Conservation (phyloP, 2,329 filamentous ascomycete species). For the Amylocarpus encephaloides region DNA sequence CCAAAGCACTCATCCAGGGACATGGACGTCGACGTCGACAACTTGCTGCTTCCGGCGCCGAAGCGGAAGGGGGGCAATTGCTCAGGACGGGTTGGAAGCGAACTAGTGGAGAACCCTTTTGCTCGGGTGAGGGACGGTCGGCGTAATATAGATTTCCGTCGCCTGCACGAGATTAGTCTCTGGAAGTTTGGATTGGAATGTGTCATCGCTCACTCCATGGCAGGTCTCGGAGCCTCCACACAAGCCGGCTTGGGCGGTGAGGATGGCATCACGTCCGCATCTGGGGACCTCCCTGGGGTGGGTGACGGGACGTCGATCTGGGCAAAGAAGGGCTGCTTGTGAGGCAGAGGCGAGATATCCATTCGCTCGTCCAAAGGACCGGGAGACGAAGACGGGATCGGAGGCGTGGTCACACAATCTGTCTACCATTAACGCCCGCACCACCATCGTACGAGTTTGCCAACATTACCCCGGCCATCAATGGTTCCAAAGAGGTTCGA, state of each 20-base stretch:
- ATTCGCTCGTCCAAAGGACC: slow-evolving; percentile 67
- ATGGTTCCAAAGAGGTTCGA: slow-evolving; percentile 52
- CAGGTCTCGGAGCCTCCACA: slow-evolving; percentile 44
- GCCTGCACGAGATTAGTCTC: slow-evolving; percentile 38
- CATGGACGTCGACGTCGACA: slow-evolving; percentile 49
- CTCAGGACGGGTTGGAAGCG: slow-evolving; percentile 57
- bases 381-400: slow-evolving; percentile 78
- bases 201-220: slow-evolving; percentile 45
- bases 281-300: slow-evolving; percentile 48
- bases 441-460: slow-evolving; percentile 26
- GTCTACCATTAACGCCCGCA: slow-evolving; percentile 30
- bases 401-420: slow-evolving; percentile 79
- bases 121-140: slow-evolving; percentile 68
- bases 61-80: slow-evolving; percentile 73
- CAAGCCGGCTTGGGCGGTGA: slow-evolving; percentile 45
- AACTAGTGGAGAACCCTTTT: slow-evolving; percentile 68
- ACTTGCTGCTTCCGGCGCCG: slow-evolving; percentile 46
- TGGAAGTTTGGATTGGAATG: slow-evolving; percentile 13
- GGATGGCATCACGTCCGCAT: slow-evolving; percentile 46
- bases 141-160: slow-evolving; percentile 60
- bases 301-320: slow-evolving; percentile 67
- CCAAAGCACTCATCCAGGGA: slow-evolving; percentile 74
- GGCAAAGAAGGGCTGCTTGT: slow-evolving; percentile 66
- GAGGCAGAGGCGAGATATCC: slow-evolving; percentile 89
- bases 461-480: slow-evolving; percentile 42